Evolutionary conservation across 768 basidiomycete species (phyloP).

Genomic region (Tylopilus rubrobrunneus): DNA sequence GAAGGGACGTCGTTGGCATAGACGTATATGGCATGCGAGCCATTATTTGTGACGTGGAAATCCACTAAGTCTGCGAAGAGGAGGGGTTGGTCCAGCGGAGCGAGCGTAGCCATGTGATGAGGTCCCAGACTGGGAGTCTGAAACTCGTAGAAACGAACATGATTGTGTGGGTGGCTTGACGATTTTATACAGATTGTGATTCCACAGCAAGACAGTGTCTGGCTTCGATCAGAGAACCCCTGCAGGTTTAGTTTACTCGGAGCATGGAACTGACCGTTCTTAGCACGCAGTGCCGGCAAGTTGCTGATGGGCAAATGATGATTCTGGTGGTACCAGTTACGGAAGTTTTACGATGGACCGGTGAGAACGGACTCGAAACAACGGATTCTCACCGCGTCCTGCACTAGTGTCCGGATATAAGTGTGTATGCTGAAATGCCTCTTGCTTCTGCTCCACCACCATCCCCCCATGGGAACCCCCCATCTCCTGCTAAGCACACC

Average conservation of each 20-base stretch:
- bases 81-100: conserved; percentile 19
- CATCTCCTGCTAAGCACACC: too few species aligned
- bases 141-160: not conserved
- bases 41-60: conserved; percentile 21
- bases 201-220: not conserved
- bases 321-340: not conserved
- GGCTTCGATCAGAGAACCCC: not conserved
- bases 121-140: not conserved
- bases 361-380: not conserved
- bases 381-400: too few species aligned
- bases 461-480: too few species aligned
- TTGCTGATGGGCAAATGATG: not conserved
- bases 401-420: too few species aligned
- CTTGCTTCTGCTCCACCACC: too few species aligned
- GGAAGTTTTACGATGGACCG: not conserved
- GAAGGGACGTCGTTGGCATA: conserved; percentile 12
- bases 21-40: conserved; percentile 9
- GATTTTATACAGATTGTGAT: not conserved
- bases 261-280: not conserved
- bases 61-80: conserved; percentile 21
- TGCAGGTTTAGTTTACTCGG: not conserved
- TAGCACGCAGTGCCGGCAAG: not conserved
- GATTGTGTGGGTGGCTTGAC: not conserved
- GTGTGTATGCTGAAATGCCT: too few species aligned
- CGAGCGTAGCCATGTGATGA: not conserved